Base-by-base conservation (phyloP, 192 early-diverging fungal genomes). In the Linnemannia exigua region DNA sequence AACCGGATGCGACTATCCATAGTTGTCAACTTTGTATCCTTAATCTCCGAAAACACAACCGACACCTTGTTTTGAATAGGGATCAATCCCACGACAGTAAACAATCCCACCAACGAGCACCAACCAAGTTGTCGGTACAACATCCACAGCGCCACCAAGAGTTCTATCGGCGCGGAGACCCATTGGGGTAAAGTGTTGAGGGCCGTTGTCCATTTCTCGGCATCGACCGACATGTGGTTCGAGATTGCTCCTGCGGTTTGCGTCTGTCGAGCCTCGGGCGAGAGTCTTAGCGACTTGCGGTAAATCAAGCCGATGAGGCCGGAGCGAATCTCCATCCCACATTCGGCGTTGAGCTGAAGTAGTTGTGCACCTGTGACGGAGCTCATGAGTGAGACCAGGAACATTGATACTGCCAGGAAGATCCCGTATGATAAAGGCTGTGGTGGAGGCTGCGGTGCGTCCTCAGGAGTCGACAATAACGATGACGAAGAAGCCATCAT, bases 241-340 rank as follows among this genome's bases (percentile, higher is more conserved):
- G 92, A 36, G 33, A 85, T 75, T 3, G 73, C 78, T 25, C 83
- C 83, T 33, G 74, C 66, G 19, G 77, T 79, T 52, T 79, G 63
- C n/a, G 73, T 71, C 12, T 67, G 52, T 33, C 83, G 67, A 1
- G 83, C 77, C 37, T 71, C 74, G 1, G 93, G 95, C 8, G 95
- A 96, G 14, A 99, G 93, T 2, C 83, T 46, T 41, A 99, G 84
- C 11, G 95, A 86, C 87, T 98, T 99, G 35, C 89, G 89, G 87
- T 97, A 98, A 25, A 98, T 94, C 46, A 95, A 6, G 1, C 82
- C 76, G 20, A 79, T 75, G 5, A 84, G 67, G 14, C 76, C 82
- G 2, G 82, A 75, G 11, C 82, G 82, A 66, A 79, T 84, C 67
- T 84, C 82, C 76, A 84, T 84, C 0, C 82, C 82, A 47, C 76